Evolutionary conservation across 176 grass and related monocot species (phyloP).

Genomic region (Avena atlantica): DNA sequence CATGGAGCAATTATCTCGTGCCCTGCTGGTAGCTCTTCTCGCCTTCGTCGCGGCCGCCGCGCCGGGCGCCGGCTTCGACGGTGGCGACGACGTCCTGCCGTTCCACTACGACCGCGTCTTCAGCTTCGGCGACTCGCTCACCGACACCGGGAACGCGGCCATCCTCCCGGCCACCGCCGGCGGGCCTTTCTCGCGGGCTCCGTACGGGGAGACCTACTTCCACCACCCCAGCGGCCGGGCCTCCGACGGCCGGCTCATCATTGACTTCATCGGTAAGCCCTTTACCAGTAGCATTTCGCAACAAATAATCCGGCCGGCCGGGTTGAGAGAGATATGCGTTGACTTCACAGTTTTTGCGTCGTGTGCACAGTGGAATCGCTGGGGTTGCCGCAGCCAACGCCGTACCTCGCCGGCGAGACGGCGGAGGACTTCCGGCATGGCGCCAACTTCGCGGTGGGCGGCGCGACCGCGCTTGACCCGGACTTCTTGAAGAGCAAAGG

Average conservation of each 20-base stretch:
- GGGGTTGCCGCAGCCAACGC: constrained; percentile 39
- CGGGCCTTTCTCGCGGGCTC: background rate
- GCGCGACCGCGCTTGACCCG: constrained; percentile 56
- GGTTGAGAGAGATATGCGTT: background rate
- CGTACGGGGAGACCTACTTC: constrained; percentile 42
- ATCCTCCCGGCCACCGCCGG: constrained; percentile 8
- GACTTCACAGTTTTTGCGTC: background rate
- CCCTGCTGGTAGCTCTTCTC: background rate
- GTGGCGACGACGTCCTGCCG: background rate
- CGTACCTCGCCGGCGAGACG: constrained; percentile 61
- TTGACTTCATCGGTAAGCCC: constrained; percentile 50
- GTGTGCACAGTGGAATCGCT: constrained; percentile 49
- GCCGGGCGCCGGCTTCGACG: too few species aligned
- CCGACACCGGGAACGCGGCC: constrained; percentile 36
- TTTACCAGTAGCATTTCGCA: background rate
- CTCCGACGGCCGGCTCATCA: constrained; percentile 35
- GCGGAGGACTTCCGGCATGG: constrained; percentile 57
- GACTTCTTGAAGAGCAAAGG: constrained; percentile 53
- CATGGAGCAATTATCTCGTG: background rate
- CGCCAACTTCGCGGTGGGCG: constrained; percentile 67
- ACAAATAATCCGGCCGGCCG: background rate
- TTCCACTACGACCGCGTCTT: constrained; percentile 26
- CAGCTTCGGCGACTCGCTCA: constrained; percentile 37
- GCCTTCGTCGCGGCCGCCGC: background rate
- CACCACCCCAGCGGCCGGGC: constrained; percentile 43